phyloP scores from a whole-genome alignment of 805 yeast species.

The Yarrowia divulgata region DNA sequence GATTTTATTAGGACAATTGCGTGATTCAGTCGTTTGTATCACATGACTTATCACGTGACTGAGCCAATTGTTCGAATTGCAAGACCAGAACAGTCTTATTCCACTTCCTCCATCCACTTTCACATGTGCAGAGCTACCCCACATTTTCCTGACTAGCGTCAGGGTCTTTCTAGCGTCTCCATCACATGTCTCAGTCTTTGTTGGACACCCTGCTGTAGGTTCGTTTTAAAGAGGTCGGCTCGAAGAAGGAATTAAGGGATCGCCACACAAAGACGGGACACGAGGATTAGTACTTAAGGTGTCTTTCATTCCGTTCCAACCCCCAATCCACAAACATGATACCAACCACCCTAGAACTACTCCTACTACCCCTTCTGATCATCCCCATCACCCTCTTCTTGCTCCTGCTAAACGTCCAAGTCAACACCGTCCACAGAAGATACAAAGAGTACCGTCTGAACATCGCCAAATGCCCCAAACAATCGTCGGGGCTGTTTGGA shows the following conservation, averaged over 20 bases:
- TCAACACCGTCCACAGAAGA: background rate
- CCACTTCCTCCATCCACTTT: background rate
- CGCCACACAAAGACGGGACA: background rate
- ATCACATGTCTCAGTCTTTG: conserved; percentile 7
- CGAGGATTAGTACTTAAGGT: background rate
- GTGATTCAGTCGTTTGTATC: too few species aligned
- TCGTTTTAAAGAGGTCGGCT: background rate
- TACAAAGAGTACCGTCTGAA: conserved; percentile 11
- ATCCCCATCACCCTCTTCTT: background rate
- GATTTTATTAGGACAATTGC: too few species aligned
- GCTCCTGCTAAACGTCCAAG: background rate
- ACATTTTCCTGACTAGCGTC: background rate
- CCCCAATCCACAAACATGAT: background rate
- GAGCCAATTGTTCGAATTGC: too few species aligned
- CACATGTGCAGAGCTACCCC: background rate
- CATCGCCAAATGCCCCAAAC: background rate
- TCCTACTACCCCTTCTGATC: background rate
- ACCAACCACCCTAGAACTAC: background rate
- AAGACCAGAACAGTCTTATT: too few species aligned
- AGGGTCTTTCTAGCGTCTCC: background rate
- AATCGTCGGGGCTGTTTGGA: conserved; percentile 9
- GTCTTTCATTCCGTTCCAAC: background rate
- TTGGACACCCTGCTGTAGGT: background rate
- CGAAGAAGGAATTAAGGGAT: conserved; percentile 1
- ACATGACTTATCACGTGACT: too few species aligned